These are phyloP conservation scores for Dimocarpus longan DNA, from an alignment of 345 rosid genomes.

Conservation along the genomic window DNA sequence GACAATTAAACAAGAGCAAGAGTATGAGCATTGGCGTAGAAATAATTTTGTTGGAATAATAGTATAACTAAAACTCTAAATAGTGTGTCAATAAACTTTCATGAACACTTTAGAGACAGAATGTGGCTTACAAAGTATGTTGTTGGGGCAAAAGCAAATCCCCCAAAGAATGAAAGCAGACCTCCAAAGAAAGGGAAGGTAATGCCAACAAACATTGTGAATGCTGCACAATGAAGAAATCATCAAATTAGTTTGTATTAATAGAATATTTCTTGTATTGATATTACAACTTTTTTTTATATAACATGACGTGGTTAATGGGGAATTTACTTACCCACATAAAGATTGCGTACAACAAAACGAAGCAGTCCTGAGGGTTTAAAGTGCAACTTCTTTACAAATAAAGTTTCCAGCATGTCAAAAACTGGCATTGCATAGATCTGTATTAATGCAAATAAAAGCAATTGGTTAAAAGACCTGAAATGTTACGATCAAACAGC, in stretches of 20 bases:
- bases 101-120: neutral
- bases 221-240: slow-evolving; percentile 35
- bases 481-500: neutral
- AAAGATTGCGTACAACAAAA: slow-evolving; percentile 44
- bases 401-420: slow-evolving; percentile 61
- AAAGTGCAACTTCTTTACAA: slow-evolving; percentile 61
- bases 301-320: neutral
- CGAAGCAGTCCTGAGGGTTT: slow-evolving; percentile 43
- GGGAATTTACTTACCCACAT: slow-evolving; percentile 48
- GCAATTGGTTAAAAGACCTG: neutral
- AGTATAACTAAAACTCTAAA: neutral
- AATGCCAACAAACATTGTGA: slow-evolving; percentile 69
- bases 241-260: neutral
- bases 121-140: slow-evolving; percentile 63
- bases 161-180: slow-evolving; percentile 68
- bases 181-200: slow-evolving; percentile 80
- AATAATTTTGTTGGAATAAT: neutral
- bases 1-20: slow-evolving; percentile 4
- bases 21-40: neutral
- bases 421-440: slow-evolving; percentile 70
- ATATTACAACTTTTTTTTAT: neutral
- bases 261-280: neutral
- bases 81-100: neutral
- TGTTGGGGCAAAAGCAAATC: slow-evolving; percentile 85
- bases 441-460: slow-evolving; percentile 26